Percentiles rank a stretch among this genome's conserved stretches.
Conservation (phyloP, 371 early-diverging fungal genomes). For the Lichtheimia ramosa region DNA sequence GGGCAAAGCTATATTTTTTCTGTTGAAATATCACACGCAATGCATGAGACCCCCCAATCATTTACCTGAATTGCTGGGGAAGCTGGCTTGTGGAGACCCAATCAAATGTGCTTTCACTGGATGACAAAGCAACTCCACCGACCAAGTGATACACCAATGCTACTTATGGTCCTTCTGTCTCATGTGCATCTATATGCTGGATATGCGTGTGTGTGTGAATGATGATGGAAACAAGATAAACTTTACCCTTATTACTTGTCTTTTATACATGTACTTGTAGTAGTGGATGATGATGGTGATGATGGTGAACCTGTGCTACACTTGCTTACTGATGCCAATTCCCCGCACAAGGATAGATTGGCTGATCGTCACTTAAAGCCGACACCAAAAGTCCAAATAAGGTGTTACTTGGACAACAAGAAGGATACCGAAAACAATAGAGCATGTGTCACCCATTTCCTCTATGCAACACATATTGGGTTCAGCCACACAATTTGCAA, state of each 20-base stretch:
- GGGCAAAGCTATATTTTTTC: neutral
- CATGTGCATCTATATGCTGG: neutral
- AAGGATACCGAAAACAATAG: no score
- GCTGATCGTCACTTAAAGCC: no score
- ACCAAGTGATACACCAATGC: neutral
- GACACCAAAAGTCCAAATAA: no score
- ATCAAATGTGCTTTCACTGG: neutral
- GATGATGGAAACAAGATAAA: neutral
- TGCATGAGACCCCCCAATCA: neutral
- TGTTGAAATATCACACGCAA: conserved; percentile 2
- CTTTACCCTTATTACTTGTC: neutral
- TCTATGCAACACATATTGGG: no score
- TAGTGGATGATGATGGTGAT: no score
- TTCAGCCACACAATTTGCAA: no score
- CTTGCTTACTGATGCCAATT: conserved; percentile 6
- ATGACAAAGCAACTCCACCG: conserved; percentile 3
- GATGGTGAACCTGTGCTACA: neutral
- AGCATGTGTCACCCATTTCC: no score
- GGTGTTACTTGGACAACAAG: no score
- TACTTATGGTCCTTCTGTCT: no score
- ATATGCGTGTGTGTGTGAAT: neutral
- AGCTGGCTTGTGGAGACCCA: no score
- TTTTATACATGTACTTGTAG: neutral
- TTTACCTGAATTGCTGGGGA: neutral
- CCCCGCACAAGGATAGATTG: neutral